Evolutionary conservation across 805 yeast genomes (phyloP).

Genomic region (Yarrowia sp.): DNA sequence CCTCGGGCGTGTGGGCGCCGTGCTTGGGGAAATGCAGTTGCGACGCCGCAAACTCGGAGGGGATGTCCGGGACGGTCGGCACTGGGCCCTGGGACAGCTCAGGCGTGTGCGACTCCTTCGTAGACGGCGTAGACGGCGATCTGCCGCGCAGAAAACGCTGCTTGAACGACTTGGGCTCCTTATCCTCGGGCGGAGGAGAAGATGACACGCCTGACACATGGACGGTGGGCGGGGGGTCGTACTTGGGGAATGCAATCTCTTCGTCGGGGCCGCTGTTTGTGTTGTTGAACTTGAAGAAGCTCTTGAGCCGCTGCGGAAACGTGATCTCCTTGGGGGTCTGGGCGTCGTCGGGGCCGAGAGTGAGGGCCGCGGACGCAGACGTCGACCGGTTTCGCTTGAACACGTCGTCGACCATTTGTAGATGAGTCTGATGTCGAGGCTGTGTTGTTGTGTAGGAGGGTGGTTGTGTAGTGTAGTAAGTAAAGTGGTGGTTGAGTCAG

Average conservation of each 20-base stretch:
- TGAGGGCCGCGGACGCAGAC: conserved; percentile 12
- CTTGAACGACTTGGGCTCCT: conserved; percentile 7
- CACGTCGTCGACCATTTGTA: conserved; percentile 7
- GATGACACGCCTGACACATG: background rate
- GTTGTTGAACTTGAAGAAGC: conserved; percentile 37
- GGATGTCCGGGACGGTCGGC: background rate
- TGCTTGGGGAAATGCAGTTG: background rate
- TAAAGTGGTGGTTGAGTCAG: background rate
- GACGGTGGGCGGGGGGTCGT: conserved; percentile 23
- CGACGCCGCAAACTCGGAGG: conserved; percentile 8
- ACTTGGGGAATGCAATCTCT: conserved; percentile 26
- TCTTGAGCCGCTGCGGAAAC: conserved; percentile 38
- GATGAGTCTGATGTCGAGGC: background rate
- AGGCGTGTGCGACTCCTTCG: background rate
- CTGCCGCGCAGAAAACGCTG: conserved; percentile 7
- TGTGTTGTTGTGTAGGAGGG: background rate
- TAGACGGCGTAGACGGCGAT: conserved; percentile 18
- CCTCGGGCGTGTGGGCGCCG: conserved; percentile 1
- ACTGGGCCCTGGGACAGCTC: too few relatives aligned
- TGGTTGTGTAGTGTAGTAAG: background rate
- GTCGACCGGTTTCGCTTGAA: conserved; percentile 23
- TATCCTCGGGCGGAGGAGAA: conserved; percentile 7
- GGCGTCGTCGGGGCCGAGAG: background rate
- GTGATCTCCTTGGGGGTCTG: conserved; percentile 1
- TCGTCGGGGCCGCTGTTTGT: conserved; percentile 26